phyloP scores from a whole-genome alignment of 257 asterid genomes.

The Anisodus acutangulus region DNA sequence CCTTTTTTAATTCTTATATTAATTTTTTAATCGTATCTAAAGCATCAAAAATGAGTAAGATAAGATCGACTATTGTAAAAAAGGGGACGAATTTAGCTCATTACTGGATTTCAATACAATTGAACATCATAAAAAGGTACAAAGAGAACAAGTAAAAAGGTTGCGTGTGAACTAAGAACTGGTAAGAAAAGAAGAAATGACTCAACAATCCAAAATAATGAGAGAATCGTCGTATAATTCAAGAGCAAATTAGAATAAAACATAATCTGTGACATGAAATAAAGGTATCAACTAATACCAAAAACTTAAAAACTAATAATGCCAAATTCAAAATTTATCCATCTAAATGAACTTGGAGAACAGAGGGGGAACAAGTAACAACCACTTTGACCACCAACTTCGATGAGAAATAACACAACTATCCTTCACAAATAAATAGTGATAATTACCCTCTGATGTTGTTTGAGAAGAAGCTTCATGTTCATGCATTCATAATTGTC shows the following conservation, averaged over 20 bases:
- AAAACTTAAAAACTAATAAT: not conserved
- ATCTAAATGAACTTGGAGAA: not conserved
- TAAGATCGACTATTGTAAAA: not conserved
- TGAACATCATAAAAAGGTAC: not conserved
- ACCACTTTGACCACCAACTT: not conserved
- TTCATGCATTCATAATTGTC: conserved; percentile 94
- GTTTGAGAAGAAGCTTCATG: conserved; percentile 96
- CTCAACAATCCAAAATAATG: not conserved
- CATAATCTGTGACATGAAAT: not conserved
- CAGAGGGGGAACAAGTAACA: not conserved
- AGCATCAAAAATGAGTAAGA: not conserved
- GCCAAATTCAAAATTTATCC: conserved; percentile 3
- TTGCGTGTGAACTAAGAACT: not conserved
- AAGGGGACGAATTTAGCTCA: not conserved
- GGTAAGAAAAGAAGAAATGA: not conserved
- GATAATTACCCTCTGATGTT: conserved; percentile 82
- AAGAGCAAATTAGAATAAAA: not conserved
- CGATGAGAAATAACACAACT: not conserved
- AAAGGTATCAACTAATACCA: not conserved
- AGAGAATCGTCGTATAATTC: not conserved
- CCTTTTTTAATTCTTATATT: not conserved
- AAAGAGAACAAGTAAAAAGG: not conserved
- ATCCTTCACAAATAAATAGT: conserved; percentile 19
- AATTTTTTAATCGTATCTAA: not conserved
- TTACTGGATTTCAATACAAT: not conserved